Evolutionary conservation across 2,329 filamentous ascomycete species (phyloP), one percentile per base, ranked within the genome.

Genomic region (Colletotrichum australisinense): DNA sequence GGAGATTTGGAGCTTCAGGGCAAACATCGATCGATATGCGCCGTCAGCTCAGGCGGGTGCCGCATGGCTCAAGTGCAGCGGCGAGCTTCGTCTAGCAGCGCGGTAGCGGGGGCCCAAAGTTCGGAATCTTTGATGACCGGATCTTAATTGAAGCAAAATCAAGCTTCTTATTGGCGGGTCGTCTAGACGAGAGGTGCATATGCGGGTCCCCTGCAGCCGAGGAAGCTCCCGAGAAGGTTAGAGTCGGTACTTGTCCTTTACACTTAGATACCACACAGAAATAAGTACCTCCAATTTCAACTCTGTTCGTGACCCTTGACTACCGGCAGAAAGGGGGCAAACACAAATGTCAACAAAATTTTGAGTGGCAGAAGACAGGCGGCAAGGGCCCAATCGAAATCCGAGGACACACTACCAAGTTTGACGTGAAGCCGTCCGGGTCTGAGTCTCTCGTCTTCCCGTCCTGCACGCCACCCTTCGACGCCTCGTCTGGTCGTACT

Each of bases 281-380:
- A 8, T 1, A 12, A 57, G 67, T 73, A 70, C 49, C 19, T 53
- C 56, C 28, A 73, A 63, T 73, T 63, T 66, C 62, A 66, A 53
- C 28, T 57, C 30, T 68, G 30, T 63, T 72, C 46, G 67, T 71
- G 60, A 62, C 71, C 70, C 71, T 53, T 70, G 59, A 73, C 71
- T 73, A 73, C 71, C 71, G 67, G 67, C 67, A 70, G 71, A 73
- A 73, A 73, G 67, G 70, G 62, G 71, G 70, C 66, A 73, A 73
- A 32, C 55, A 66, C 59, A 66, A 70, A 71, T 71, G 71, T 73
- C 71, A 73, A 73, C 71, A 73, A 73, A 73, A 62, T 62, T 71
- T 73, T 71, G 71, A 58, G 32, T 57, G 24, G 63, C 32, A 57
- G 35, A 49, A 52, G 46, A 12, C 32, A 55, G 19, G 16, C 30